phyloP scores from a whole-genome alignment of 345 rosid species.

The Garcia nutans region DNA sequence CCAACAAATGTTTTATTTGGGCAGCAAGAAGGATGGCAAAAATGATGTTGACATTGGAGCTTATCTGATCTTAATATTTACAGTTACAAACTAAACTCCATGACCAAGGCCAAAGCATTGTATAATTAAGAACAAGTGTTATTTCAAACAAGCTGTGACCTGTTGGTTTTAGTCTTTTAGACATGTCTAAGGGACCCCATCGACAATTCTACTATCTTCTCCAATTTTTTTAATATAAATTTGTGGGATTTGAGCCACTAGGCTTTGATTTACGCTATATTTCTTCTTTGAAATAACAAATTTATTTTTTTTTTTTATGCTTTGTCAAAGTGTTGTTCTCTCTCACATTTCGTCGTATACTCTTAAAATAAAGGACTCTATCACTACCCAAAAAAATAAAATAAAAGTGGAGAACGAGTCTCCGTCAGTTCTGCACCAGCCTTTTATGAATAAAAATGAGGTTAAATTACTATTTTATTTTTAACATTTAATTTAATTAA shows the following conservation, averaged over 20 bases:
- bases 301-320: background rate
- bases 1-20: conserved; percentile 1
- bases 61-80: background rate
- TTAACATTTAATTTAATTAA: no score
- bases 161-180: background rate
- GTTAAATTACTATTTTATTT: no score
- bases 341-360: background rate
- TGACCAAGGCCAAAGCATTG: background rate
- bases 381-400: background rate
- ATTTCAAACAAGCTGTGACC: conserved; percentile 9
- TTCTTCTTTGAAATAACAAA: background rate
- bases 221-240: background rate
- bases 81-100: background rate
- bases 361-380: background rate
- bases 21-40: background rate
- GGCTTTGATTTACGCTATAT: background rate
- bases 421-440: background rate
- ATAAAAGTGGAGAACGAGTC: background rate
- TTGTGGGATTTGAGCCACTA: conserved; percentile 27
- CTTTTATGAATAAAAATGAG: background rate
- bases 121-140: background rate
- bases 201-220: background rate
- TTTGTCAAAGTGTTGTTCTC: background rate
- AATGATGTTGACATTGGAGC: conserved; percentile 1
- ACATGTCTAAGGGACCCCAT: background rate